Percentiles rank a stretch among this genome's conserved stretches.
phyloP scores from a whole-genome alignment of 2,329 filamentous ascomycete species.

The Apiospora koreana region DNA sequence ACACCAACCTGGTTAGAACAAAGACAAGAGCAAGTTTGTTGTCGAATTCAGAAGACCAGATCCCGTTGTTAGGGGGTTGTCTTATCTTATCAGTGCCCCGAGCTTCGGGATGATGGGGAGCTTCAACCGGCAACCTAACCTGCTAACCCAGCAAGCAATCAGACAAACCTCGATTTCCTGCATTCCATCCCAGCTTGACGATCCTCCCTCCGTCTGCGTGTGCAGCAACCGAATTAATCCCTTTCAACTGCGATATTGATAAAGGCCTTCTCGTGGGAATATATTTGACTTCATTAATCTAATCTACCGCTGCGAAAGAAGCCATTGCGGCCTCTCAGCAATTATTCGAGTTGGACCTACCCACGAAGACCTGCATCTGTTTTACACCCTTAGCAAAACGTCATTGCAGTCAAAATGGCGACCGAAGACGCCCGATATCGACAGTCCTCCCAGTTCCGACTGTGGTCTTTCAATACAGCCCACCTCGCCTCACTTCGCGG shows the following conservation, averaged over 20 bases:
- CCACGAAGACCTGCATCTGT: not conserved
- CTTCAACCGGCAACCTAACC: not conserved
- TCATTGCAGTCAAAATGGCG: slow-evolving; percentile 51
- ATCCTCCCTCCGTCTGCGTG: not conserved
- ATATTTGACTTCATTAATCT: too few species aligned
- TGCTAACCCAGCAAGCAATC: too few species aligned
- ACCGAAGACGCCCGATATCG: slow-evolving; percentile 92
- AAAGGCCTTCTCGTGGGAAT: not conserved
- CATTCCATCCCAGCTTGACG: not conserved
- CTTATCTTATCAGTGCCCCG: slow-evolving; percentile 4
- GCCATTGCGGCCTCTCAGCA: not conserved
- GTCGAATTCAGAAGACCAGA: too few species aligned
- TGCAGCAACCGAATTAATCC: not conserved
- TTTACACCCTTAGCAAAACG: not conserved
- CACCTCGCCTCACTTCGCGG: slow-evolving; percentile 71
- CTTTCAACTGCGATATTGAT: not conserved
- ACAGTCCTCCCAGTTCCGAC: slow-evolving; percentile 82
- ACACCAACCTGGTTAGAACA: too few species aligned
- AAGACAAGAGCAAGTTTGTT: too few species aligned
- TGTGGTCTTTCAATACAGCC: slow-evolving; percentile 87
- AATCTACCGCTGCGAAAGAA: not conserved
- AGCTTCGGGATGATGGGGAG: not conserved
- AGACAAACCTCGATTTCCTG: not conserved
- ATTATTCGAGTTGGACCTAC: not conserved
- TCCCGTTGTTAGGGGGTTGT: not conserved